Base-by-base conservation (phyloP, 192 early-diverging fungal genomes). In the Linnemannia exigua region DNA sequence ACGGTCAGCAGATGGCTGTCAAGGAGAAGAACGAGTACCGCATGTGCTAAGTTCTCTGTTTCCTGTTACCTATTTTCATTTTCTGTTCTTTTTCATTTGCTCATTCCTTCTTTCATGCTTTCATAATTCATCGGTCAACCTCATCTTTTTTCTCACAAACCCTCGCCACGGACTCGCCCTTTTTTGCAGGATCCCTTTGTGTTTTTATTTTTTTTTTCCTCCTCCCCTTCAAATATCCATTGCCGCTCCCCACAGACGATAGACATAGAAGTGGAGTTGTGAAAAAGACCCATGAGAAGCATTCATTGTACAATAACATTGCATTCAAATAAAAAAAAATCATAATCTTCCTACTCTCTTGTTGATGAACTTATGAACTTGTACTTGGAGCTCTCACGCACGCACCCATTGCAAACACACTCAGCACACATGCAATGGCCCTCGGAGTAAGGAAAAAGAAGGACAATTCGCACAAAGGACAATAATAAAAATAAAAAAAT, bases 11-110 rank as follows among this genome's bases (percentile, higher is more conserved):
- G 58, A 81, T 84, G 75, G 70, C 79, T 48, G 35, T 80, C 50
- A 82, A 84, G 73, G 88, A 89, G 79, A 79, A 76, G 79, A 87
- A 87, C 76, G 87, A 84, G 81, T 89, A 88, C 76, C 87, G 84
- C 63, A 89, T 89, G 88, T 89, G 79, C 41, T 86, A 86, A 71
- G 20, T 54, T 31, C 3, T 72, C 66, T 74, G 47, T 68, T 51
- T 46, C 14, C 5, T 66, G 41, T 70, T 61, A 28, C 25, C 33
- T 58, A 6, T 58, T 58, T 38, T 81, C 22, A 22, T 48, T 12
- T 20, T 1, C 41, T 44, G 41, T 44, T 44, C 3, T 44, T 36
- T 22, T 44, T n/a, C n/a, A n/a, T n/a, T 41, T 15, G 20, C 47
- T 1, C 46, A 5, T 35, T 38, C 28, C 22, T 33, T 67, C 25